A percentile compares a stretch with the other conserved stretches of the same genome.
These are phyloP conservation scores for Ophiostoma sp. DNA, from an alignment of 2,329 filamentous ascomycete species.

Conservation along the genomic window DNA sequence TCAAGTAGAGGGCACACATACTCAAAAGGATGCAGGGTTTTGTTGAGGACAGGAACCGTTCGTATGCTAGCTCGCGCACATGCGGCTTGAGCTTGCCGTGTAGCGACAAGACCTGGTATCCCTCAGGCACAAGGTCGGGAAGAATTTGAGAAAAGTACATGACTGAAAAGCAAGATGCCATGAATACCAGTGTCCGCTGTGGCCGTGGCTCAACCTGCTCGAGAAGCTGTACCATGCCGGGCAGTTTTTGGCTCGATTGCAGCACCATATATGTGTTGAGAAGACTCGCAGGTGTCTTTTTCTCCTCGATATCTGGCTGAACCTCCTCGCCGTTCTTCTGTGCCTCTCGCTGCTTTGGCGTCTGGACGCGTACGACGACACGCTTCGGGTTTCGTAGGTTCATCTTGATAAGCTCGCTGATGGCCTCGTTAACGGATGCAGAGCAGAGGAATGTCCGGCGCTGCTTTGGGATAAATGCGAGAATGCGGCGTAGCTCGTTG, in stretches of 20 bases:
- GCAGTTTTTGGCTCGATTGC: constrained; percentile 73
- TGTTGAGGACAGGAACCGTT: constrained; percentile 67
- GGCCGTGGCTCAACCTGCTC: constrained; percentile 64
- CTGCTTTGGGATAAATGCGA: constrained; percentile 83
- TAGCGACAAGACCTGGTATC: constrained; percentile 68
- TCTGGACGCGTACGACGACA: constrained; percentile 87
- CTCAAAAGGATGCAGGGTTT: constrained; percentile 74
- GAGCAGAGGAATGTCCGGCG: constrained; percentile 89
- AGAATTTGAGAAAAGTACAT: constrained; percentile 88
- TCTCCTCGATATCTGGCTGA: constrained; percentile 66
- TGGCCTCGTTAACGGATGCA: constrained; percentile 90
- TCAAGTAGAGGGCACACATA: constrained; percentile 14
- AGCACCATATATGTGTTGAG: constrained; percentile 79
- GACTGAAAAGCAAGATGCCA: constrained; percentile 89
- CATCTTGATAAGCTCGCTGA: constrained; percentile 86
- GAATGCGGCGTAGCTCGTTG: constrained; percentile 78
- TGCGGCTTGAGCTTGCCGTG: constrained; percentile 90
- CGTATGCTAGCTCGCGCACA: constrained; percentile 82
- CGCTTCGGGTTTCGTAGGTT: constrained; percentile 92
- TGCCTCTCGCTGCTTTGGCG: constrained; percentile 43
- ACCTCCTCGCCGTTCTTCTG: not conserved
- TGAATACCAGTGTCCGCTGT: constrained; percentile 81
- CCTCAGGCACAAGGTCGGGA: constrained; percentile 61
- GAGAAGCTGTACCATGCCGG: constrained; percentile 65
- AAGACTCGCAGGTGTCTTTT: constrained; percentile 84